Percentiles rank a stretch among this genome's conserved stretches.
Conservation (phyloP, 306 rosid genomes). For the Luffa aegyptiaca region DNA sequence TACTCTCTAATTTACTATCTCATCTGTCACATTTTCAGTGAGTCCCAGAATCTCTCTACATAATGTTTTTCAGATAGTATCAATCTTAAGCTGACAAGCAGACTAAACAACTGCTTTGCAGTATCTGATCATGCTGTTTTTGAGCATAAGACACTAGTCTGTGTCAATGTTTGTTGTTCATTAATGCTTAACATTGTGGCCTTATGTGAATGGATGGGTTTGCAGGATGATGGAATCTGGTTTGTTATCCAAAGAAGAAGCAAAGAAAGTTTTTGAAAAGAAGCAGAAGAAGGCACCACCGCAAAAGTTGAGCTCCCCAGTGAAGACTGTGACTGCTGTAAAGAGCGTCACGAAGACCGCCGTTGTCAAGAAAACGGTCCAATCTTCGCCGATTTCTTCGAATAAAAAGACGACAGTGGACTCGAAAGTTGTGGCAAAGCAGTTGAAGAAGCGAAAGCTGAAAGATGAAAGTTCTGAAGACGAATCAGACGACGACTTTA, state of each 20-base stretch:
- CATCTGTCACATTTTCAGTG: not conserved
- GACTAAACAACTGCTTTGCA: not conserved
- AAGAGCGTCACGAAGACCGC: constrained; percentile 31
- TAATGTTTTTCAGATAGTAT: not conserved
- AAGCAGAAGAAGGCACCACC: constrained; percentile 42
- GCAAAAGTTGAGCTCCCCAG: constrained; percentile 43
- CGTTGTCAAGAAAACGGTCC: constrained; percentile 29
- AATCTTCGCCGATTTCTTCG: constrained; percentile 24
- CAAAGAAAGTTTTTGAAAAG: constrained; percentile 48
- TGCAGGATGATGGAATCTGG: constrained; percentile 94
- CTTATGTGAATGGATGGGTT: not conserved
- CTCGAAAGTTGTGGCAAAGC: constrained; percentile 26
- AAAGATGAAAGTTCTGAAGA: constrained; percentile 32
- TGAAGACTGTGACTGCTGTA: constrained; percentile 18
- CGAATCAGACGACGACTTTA: constrained; percentile 39
- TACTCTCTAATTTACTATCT: not conserved
- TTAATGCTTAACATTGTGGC: not conserved
- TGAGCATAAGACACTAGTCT: not conserved
- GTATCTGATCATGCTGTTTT: not conserved
- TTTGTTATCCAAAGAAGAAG: constrained; percentile 58
- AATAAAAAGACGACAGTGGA: constrained; percentile 26
- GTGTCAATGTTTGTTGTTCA: not conserved
- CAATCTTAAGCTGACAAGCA: not conserved
- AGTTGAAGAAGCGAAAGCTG: constrained; percentile 45
- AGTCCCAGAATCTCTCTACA: not conserved